phyloP scores from a whole-genome alignment of 2,329 filamentous ascomycete species.

The Acarospora socialis region DNA sequence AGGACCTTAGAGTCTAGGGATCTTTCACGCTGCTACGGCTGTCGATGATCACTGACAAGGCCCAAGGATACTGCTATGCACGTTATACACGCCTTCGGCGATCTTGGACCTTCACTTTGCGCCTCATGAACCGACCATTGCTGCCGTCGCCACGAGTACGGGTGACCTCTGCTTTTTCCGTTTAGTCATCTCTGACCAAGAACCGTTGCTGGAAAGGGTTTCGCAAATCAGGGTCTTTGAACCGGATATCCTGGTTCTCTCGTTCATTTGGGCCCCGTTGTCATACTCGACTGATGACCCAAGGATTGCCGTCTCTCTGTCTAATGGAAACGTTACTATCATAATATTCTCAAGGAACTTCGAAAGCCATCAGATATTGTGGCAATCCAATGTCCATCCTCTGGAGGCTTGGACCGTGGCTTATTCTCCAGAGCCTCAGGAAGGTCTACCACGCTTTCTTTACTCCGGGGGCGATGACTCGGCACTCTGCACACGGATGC shows the following conservation, averaged over 20 bases:
- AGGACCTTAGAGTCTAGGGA: constrained; percentile 17
- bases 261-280: constrained; percentile 57
- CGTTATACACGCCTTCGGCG: constrained; percentile 50
- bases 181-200: constrained; percentile 20
- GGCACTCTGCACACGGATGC: constrained; percentile 26
- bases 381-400: constrained; percentile 24
- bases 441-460: constrained; percentile 20
- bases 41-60: constrained; percentile 10
- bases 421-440: constrained; percentile 29
- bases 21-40: constrained; percentile 8
- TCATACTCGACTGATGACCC: constrained; percentile 14
- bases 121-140: constrained; percentile 37
- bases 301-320: constrained; percentile 54
- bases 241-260: constrained; percentile 48
- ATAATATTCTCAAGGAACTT: no score
- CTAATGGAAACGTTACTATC: constrained; percentile 48
- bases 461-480: constrained; percentile 69
- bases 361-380: constrained; percentile 22
- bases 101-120: constrained; percentile 79
- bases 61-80: constrained; percentile 36
- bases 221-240: constrained; percentile 22
- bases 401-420: constrained; percentile 64
- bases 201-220: no score
- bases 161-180: constrained; percentile 53
- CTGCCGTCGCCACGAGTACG: constrained; percentile 67